A percentile compares a stretch with the other conserved stretches of the same genome.
phyloP scores from a whole-genome alignment of 192 early-diverging fungal species.

The Mortierella claussenii region DNA sequence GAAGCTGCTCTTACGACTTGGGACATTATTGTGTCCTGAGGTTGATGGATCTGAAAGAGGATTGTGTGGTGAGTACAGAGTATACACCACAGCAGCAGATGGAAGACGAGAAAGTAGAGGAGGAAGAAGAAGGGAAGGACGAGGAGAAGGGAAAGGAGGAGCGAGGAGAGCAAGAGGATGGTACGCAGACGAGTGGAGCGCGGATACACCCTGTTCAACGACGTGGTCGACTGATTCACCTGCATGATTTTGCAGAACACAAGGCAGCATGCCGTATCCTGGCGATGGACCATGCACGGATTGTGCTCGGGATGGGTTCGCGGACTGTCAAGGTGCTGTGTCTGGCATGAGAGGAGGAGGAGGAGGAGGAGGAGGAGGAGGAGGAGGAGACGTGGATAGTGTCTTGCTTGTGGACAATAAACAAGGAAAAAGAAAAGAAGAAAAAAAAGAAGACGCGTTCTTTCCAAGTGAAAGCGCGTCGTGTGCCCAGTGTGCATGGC shows the following conservation, averaged over 20 bases:
- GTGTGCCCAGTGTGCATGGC: no score
- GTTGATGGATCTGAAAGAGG: constrained; percentile 14
- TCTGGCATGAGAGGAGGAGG: constrained; percentile 16
- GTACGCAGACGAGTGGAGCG: neutral
- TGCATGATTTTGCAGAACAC: constrained; percentile 16
- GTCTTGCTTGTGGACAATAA: no score
- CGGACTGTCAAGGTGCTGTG: constrained; percentile 27
- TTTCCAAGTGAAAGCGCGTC: no score
- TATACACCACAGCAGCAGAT: constrained; percentile 8
- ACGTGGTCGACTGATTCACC: constrained; percentile 10
- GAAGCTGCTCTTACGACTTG: constrained; percentile 21
- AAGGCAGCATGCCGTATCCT: constrained; percentile 27
- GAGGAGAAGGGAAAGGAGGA: neutral
- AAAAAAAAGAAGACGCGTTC: neutral
- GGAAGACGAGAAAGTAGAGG: neutral
- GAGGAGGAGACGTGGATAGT: no score
- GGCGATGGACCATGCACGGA: constrained; percentile 43
- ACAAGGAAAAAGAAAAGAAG: no score
- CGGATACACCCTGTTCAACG: neutral
- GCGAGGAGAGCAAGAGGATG: neutral
- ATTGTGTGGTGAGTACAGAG: constrained; percentile 25
- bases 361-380: neutral
- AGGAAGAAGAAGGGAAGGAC: neutral
- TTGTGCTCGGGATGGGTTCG: constrained; percentile 38
- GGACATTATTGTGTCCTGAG: constrained; percentile 38